A percentile compares a stretch with the other conserved stretches of the same genome.
Evolutionary conservation across 2,329 filamentous ascomycete genomes (phyloP).

Genomic region (Aspergillus texensis): DNA sequence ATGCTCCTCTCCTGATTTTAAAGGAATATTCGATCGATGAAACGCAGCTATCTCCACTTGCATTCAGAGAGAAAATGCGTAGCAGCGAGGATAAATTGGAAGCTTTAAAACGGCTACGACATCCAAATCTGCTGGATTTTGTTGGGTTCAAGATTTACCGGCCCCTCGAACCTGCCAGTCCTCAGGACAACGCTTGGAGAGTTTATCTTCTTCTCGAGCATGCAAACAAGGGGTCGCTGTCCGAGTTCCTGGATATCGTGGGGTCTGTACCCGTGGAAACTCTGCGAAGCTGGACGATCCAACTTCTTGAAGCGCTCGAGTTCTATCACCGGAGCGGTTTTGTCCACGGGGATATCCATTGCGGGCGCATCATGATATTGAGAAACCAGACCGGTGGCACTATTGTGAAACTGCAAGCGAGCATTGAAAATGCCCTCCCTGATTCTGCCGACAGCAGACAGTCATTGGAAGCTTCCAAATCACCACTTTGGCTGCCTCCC

Average conservation of each 20-base stretch:
- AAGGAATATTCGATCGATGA: conserved; percentile 69
- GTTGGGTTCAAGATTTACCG: conserved; percentile 80
- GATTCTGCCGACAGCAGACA: conserved; percentile 47
- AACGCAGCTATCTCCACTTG: conserved; percentile 59
- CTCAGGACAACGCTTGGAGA: conserved; percentile 60
- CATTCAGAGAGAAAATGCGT: conserved; percentile 76
- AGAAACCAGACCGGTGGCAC: conserved; percentile 69
- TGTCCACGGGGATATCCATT: conserved; percentile 80
- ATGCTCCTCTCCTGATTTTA: conserved; percentile 67
- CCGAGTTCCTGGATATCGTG: conserved; percentile 78
- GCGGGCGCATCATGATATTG: conserved; percentile 77
- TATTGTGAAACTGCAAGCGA: conserved; percentile 57
- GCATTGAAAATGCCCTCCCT: conserved; percentile 55
- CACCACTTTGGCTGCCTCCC: conserved; percentile 80
- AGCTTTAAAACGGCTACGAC: conserved; percentile 71
- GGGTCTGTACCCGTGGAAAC: conserved; percentile 73
- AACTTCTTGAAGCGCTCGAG: conserved; percentile 84
- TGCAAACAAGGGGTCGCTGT: conserved; percentile 79
- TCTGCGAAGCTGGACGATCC: conserved; percentile 86
- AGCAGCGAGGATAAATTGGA: conserved; percentile 76
- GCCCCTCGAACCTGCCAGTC: conserved; percentile 42
- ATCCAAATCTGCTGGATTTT: conserved; percentile 76
- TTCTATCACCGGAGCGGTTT: conserved; percentile 85
- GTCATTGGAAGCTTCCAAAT: conserved; percentile 62
- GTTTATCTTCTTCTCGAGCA: conserved; percentile 75